Percentiles rank a stretch among this genome's conserved stretches.
These are phyloP conservation scores for Mycena venus DNA, from an alignment of 768 basidiomycete species.

Conservation along the genomic window DNA sequence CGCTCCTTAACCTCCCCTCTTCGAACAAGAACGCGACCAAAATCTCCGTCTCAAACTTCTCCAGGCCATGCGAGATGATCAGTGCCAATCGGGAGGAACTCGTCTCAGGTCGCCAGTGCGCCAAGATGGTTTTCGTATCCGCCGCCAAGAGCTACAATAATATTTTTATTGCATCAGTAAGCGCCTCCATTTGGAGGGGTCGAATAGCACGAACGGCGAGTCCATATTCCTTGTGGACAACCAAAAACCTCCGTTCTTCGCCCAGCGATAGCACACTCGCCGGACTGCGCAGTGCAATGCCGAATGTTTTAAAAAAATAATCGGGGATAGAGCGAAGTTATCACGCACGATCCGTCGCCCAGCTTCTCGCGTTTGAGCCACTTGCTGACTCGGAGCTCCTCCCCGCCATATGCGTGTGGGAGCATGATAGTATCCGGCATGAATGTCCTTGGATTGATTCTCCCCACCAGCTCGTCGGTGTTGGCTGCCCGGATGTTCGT, in stretches of 20 bases:
- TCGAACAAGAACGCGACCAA: background rate
- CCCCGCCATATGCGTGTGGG: background rate
- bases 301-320: background rate
- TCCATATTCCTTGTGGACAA: background rate
- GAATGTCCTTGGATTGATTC: background rate
- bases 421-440: background rate
- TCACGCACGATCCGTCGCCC: background rate
- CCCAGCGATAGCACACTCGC: background rate
- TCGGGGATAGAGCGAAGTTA: background rate
- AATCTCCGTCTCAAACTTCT: background rate
- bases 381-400: background rate
- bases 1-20: background rate
- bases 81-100: background rate
- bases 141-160: background rate
- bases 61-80: background rate
- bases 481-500: background rate
- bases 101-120: slow-evolving; percentile 1
- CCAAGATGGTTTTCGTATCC: background rate
- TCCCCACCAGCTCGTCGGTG: background rate
- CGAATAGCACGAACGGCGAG: background rate
- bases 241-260: background rate
- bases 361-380: background rate
- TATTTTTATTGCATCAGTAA: background rate
- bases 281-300: background rate
- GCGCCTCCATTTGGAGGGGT: too few relatives aligned